Evolutionary conservation across 1,284 basidiomycete species (phyloP), one percentile per base, ranked within the genome.

Genomic region (Sporisorium graminicola): DNA sequence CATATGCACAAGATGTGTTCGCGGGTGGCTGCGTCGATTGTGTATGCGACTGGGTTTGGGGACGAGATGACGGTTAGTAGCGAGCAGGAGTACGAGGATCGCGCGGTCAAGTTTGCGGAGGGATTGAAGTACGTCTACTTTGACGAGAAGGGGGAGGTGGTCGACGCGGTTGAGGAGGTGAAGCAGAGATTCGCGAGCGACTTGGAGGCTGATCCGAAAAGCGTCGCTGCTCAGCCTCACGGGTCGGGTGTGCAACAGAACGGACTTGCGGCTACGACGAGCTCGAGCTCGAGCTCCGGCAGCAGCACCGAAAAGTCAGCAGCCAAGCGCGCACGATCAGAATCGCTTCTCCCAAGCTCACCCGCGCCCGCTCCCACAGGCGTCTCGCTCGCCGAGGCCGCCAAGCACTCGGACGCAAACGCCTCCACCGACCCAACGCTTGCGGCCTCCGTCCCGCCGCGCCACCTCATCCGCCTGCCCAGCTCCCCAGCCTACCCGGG

Each of bases 1-100:
- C 88, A 90, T 74, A 72, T 81, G 52, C 87, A 89, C 79, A 91
- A 90, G 81, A 90, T 91, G 89, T 89, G 89, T 61, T 90, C 89
- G 20, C 87, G 90, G 18, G 90, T 91, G 22, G 89, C 88, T 0
- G 89, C 90, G 31, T 89, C 89, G 73, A 89, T 90, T 65, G 89
- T 88, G 4, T 83, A 87, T 35, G 90, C 90, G 5, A 90, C 90
- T 0, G 90, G 89, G 9, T 86, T 88, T 71, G 90, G 90, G 2
- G 85, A 87, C 16, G 85, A 88, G 60, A 90, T 91, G 89, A 87
- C 89, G 29, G 89, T 89, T 35, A 66, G 86, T 51, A 87, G 85
- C 59, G 83, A 88, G 52, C 84, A 87, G 55, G 89, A 88, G 66
- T 91, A 91, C 73, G 89, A 90, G 78, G 86, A 87, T 7, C 87